A percentile compares a stretch with the other conserved stretches of the same genome.
phyloP scores from a whole-genome alignment of 108 stramenopile species.

The Thalassiosira profunda region DNA sequence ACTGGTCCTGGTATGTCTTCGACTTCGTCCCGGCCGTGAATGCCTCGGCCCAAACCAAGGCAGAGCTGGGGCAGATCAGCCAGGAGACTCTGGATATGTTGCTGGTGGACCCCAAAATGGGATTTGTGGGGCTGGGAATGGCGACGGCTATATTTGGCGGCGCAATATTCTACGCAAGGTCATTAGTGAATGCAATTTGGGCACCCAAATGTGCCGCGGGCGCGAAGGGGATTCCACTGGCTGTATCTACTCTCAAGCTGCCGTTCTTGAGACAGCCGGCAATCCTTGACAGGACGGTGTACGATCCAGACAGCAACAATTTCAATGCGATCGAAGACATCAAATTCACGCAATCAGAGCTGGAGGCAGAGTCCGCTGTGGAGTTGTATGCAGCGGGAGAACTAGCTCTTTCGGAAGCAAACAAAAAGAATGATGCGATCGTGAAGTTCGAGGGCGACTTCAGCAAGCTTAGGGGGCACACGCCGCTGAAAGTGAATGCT shows the following conservation, averaged over 20 bases:
- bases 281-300: conserved; percentile 17
- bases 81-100: conserved; percentile 32
- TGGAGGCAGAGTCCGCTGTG: conserved; percentile 24
- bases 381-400: conserved; percentile 31
- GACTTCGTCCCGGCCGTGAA: conserved; percentile 59
- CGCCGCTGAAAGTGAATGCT: conserved; percentile 29
- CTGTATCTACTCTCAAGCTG: conserved; percentile 31
- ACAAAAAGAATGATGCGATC: conserved; percentile 35
- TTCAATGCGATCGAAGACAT: conserved; percentile 20
- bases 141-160: conserved; percentile 28
- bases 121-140: conserved; percentile 50
- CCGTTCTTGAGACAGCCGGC: conserved; percentile 34
- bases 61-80: conserved; percentile 39
- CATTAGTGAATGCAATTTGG: conserved; percentile 50
- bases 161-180: conserved; percentile 27
- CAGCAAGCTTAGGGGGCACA: conserved; percentile 29
- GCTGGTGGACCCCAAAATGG: conserved; percentile 51
- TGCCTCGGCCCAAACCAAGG: conserved; percentile 36
- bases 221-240: conserved; percentile 6
- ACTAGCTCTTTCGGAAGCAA: conserved; percentile 25
- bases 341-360: conserved; percentile 28
- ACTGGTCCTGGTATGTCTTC: conserved; percentile 59
- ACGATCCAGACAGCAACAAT: conserved; percentile 27
- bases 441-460: conserved; percentile 45
- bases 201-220: conserved; percentile 2